These are phyloP conservation scores for Yamadazyma atlantica DNA, from an alignment of 1,139 yeast species.

Conservation along the genomic window DNA sequence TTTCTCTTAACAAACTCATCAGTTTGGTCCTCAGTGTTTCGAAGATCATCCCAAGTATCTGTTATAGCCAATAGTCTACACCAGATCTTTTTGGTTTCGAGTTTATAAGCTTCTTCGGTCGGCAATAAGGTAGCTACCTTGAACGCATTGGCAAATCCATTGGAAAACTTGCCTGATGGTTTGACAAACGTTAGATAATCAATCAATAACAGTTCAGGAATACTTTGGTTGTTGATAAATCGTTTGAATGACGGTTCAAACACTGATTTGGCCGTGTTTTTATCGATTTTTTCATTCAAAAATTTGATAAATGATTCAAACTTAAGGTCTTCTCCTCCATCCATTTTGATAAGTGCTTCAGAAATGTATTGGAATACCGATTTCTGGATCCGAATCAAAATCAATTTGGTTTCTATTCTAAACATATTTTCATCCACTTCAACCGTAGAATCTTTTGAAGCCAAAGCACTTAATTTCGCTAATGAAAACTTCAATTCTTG, in stretches of 20 bases:
- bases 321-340: constrained; percentile 12
- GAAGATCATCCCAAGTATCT: constrained; percentile 54
- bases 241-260: constrained; percentile 32
- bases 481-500: constrained; percentile 64
- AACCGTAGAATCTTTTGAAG: constrained; percentile 18
- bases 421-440: constrained; percentile 26
- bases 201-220: constrained; percentile 49
- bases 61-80: constrained; percentile 55
- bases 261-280: constrained; percentile 16
- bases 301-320: constrained; percentile 23
- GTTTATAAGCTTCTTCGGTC: constrained; percentile 24
- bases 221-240: constrained; percentile 37
- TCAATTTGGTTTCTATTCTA: constrained; percentile 50
- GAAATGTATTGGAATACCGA: constrained; percentile 34
- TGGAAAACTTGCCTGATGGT: constrained; percentile 22
- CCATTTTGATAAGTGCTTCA: constrained; percentile 15
- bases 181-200: constrained; percentile 57
- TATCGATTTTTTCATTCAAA: constrained; percentile 15
- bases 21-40: constrained; percentile 39
- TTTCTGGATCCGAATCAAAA: constrained; percentile 48
- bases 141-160: constrained; percentile 38
- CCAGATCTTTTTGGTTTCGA: constrained; percentile 51
- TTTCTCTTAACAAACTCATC: constrained; percentile 44
- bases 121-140: constrained; percentile 30
- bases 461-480: constrained; percentile 59